Base-by-base conservation (phyloP, 768 basidiomycete genomes). In the Boletus coccyginus region DNA sequence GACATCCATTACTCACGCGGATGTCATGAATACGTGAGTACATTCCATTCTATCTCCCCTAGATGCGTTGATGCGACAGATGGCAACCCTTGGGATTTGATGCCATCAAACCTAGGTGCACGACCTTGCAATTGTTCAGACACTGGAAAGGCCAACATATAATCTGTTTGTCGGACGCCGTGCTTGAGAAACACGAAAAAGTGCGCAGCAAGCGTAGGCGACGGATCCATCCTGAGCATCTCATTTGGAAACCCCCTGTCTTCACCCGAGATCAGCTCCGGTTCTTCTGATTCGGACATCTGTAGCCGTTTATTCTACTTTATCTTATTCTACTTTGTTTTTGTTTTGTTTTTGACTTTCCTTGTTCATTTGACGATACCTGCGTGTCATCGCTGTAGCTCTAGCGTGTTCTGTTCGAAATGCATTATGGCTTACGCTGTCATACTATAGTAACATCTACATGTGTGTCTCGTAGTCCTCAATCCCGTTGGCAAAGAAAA, bases 21-120 rank as follows among this genome's bases (percentile, higher is more conserved):
- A 99, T 71, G 87, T 99, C 55, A 94, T 96, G 90, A 96, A 97
- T 75, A 98, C 97, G 96, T 98, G 70, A 72, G 94, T 85, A 11
- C 13, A 44, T 52, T 59, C 53, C 56, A 53, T 50, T 56, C 49
- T 51, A 51, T 46, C 33, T 16, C 50, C 41, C 31, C 36, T 27
- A 3, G 42, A 51, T 38, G 31, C 38, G 27, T 6, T 27, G 27
- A 27, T 27, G 27, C 27, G 6, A 27, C 35, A 14, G 38, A 19
- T 46, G 42, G 49, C 16, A n/a, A 33, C 40, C 56, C 45, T 36
- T 39, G 40, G 27, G 41, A 50, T 55, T 24, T 63, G 48, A 62
- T 46, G 58, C 46, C 46, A 61, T 66, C 32, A 60, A 45, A 58
- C 54, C 36, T 56, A 99, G 96, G 21, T 97, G 94, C 68, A 94